Percentiles rank a stretch among this genome's conserved stretches.
These are phyloP conservation scores for Arxiozyma bovina DNA, from an alignment of 1,139 yeast species.

Conservation along the genomic window DNA sequence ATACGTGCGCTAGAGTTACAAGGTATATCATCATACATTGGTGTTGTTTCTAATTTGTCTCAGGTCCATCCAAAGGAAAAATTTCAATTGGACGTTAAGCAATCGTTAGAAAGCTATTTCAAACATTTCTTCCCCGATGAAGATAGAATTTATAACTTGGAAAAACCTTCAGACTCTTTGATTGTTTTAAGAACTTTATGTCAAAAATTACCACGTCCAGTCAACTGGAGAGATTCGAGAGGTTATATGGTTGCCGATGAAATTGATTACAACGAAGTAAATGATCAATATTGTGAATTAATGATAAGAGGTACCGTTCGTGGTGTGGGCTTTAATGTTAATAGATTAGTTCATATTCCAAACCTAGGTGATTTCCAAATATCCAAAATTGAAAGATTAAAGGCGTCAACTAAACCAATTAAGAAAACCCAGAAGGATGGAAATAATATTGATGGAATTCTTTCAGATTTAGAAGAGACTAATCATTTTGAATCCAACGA, in stretches of 20 bases:
- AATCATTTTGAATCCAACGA: constrained; percentile 39
- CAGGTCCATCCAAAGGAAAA: constrained; percentile 61
- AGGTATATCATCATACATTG: constrained; percentile 78
- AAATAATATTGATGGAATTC: constrained; percentile 11
- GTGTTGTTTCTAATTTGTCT: constrained; percentile 70
- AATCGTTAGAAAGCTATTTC: constrained; percentile 74
- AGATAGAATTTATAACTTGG: constrained; percentile 69
- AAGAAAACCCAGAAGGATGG: constrained; percentile 7
- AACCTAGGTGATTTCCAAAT: constrained; percentile 86
- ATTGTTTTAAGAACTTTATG: constrained; percentile 69
- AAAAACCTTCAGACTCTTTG: constrained; percentile 54
- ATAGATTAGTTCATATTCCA: constrained; percentile 75
- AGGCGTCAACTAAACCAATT: constrained; percentile 17
- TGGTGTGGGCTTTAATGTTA: constrained; percentile 73
- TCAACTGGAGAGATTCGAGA: constrained; percentile 86
- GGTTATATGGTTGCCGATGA: constrained; percentile 77
- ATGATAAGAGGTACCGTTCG: constrained; percentile 77
- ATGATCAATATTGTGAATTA: constrained; percentile 32
- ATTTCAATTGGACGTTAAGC: constrained; percentile 67
- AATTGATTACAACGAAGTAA: constrained; percentile 40
- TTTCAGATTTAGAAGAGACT: constrained; percentile 18
- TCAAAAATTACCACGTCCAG: constrained; percentile 77
- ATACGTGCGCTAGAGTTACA: constrained; percentile 83
- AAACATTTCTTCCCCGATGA: constrained; percentile 84
- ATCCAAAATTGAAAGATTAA: constrained; percentile 50